Evolutionary conservation across 192 early-diverging fungal genomes (phyloP), one percentile per base, ranked within the genome.

Genomic region (Mortierella hygrophila): DNA sequence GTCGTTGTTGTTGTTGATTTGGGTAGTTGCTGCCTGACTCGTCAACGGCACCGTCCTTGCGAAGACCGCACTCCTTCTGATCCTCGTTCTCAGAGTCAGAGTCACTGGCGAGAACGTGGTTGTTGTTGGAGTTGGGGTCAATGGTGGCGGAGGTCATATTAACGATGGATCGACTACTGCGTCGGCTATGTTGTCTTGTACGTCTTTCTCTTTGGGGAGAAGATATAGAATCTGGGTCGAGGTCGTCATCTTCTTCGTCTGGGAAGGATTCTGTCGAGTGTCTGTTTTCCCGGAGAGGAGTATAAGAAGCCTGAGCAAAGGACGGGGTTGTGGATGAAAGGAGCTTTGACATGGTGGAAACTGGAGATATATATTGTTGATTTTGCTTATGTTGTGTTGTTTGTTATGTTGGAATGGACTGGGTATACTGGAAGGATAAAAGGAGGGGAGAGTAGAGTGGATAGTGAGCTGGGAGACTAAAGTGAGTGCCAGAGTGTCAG

Each of bases 221-320:
- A 68, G 65, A 73, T 75, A 75, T 85, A 70, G 84, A 77, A 71
- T 81, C 76, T 60, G 84, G 79, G 54, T 86, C 84, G 72, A 81
- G 79, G 38, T 86, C 84, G 41, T 81, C 84, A 20, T 81, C 84
- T 13, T 76, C 74, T 26, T 86, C 84, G 20, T 44, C 77, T 16
- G 68, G 63, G 13, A 55, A 47, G 52, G 68, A 52, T 38, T 79
- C 83, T 75, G 65, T 40, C 0, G 83, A 85, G 26, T 74, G 65
- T 47, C 77, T 60, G 65, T 72, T 74, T 54, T 78, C 72, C 41
- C 49, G 23, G 9, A 86, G 79, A 15, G 84, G 84, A 11, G 69
- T 72, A 72, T 86, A 86, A 0, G 84, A 47, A 21, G 78, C 70
- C 42, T 86, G 84, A 16, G 68, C 55, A 72, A 76, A 86, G 38